These are phyloP conservation scores for Ocimum tenuiflorum DNA, from an alignment of 257 asterid species.

Conservation along the genomic window DNA sequence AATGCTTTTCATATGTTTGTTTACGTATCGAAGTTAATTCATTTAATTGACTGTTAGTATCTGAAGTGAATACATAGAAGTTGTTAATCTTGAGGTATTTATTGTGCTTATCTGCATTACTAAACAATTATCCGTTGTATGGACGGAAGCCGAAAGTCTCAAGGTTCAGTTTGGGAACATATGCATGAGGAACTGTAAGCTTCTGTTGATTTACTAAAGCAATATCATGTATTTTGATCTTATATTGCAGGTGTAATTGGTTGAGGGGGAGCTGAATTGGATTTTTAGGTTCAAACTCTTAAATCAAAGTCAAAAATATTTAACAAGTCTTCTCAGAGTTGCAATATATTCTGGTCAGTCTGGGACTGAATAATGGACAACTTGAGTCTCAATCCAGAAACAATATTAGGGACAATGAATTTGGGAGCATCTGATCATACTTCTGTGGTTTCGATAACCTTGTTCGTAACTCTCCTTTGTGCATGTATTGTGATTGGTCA, in stretches of 20 bases:
- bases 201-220: background rate
- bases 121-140: background rate
- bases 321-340: constrained; percentile 3
- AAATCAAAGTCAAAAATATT: constrained; percentile 7
- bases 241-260: constrained; percentile 23
- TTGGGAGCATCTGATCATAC: constrained; percentile 55
- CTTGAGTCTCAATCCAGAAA: constrained; percentile 45
- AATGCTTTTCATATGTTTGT: background rate
- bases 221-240: background rate
- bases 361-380: constrained; percentile 7
- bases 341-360: constrained; percentile 10
- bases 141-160: background rate
- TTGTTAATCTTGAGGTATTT: background rate
- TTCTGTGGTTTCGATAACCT: constrained; percentile 73
- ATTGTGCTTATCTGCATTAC: background rate
- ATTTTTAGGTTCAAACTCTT: constrained; percentile 18
- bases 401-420: constrained; percentile 29
- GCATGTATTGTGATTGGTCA: constrained; percentile 91
- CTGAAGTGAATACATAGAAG: background rate
- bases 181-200: background rate
- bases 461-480: constrained; percentile 74
- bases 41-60: background rate
- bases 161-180: background rate
- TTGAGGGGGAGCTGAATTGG: constrained; percentile 15
- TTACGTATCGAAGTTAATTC: background rate